These are phyloP conservation scores for Alternaria sp. DNA, from an alignment of 2,329 filamentous ascomycete genomes.

Conservation along the genomic window DNA sequence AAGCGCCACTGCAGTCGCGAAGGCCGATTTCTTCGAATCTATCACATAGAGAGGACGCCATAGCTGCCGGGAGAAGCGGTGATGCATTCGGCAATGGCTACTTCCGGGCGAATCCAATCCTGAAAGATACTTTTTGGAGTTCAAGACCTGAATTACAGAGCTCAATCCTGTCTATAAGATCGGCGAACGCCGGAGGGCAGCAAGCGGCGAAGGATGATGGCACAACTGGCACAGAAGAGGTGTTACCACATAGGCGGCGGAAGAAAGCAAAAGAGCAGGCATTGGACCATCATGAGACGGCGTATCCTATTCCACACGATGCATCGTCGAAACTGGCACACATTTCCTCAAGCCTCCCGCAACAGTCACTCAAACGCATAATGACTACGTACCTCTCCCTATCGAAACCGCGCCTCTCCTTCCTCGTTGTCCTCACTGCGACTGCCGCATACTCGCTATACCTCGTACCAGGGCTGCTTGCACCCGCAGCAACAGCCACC, in stretches of 20 bases:
- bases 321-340: conserved; percentile 68
- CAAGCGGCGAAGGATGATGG: conserved; percentile 20
- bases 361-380: conserved; percentile 68
- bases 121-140: conserved; percentile 45
- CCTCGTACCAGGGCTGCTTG: conserved; percentile 86
- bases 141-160: conserved; percentile 45
- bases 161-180: conserved; percentile 33
- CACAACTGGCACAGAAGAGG: conserved; percentile 31
- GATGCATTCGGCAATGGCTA: conserved; percentile 50
- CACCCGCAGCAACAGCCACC: conserved; percentile 69
- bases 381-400: conserved; percentile 86
- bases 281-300: conserved; percentile 27
- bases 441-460: conserved; percentile 93
- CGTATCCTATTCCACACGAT: conserved; percentile 61
- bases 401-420: conserved; percentile 92
- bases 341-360: conserved; percentile 65
- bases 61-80: conserved; percentile 41
- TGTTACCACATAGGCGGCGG: conserved; percentile 49
- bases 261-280: conserved; percentile 42
- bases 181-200: conserved; percentile 13
- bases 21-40: conserved; percentile 42
- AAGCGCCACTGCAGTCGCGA: conserved; percentile 31
- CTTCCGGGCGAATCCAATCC: conserved; percentile 50
- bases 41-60: conserved; percentile 39
- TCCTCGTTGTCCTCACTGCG: conserved; percentile 88